phyloP scores from a whole-genome alignment of 345 rosid species.

The Lagerstroemia speciosa region DNA sequence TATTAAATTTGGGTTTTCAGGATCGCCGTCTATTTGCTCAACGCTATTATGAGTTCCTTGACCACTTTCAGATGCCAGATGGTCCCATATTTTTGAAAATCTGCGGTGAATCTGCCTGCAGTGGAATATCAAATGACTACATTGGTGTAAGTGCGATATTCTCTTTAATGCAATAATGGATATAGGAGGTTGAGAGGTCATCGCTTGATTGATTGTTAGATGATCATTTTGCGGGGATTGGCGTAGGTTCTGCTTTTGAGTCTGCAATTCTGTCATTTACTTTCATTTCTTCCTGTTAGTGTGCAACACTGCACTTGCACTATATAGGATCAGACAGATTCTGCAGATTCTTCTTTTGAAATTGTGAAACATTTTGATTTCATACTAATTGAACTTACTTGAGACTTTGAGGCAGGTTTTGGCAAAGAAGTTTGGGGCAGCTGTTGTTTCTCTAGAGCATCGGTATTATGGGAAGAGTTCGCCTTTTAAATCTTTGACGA shows the following conservation, averaged over 20 bases:
- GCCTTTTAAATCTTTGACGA: conserved; percentile 57
- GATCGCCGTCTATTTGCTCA: conserved; percentile 61
- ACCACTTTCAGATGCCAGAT: conserved; percentile 48
- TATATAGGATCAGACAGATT: background rate
- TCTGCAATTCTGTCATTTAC: background rate
- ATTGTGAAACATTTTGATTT: background rate
- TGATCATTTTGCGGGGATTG: background rate
- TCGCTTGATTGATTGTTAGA: background rate
- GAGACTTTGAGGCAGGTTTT: conserved; percentile 37
- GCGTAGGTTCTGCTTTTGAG: background rate
- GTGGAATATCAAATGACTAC: conserved; percentile 75
- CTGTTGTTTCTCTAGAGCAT: conserved; percentile 89
- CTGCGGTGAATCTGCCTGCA: conserved; percentile 78
- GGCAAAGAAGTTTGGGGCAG: conserved; percentile 97
- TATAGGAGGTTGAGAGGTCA: background rate
- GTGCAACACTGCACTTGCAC: background rate
- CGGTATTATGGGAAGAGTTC: conserved; percentile 91
- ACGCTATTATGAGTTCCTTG: conserved; percentile 76
- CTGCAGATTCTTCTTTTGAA: background rate
- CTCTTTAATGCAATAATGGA: background rate
- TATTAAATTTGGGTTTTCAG: conserved; percentile 23
- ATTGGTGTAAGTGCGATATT: conserved; percentile 31
- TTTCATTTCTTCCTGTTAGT: background rate
- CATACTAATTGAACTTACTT: background rate
- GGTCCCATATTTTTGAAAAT: conserved; percentile 76